Evolutionary conservation across 148 eudicot genomes (phyloP), one percentile per base, ranked within the genome.

Genomic region (Dysphania ambrosioides): DNA sequence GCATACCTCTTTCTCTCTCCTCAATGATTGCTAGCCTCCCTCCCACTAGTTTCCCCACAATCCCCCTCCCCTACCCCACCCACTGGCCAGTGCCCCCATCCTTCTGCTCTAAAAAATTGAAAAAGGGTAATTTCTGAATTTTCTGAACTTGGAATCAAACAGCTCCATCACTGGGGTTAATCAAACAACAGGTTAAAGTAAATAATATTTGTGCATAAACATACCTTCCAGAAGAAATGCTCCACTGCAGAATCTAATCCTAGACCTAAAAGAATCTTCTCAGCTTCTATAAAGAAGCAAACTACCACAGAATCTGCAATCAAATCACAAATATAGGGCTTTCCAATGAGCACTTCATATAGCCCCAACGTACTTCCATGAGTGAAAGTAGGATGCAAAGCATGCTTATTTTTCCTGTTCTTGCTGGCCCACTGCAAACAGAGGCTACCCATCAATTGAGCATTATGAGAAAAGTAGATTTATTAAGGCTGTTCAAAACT

Each of bases 351-450:
- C 72, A 87, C 93, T 83, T 95, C 98, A 83, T 90, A 92, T 24
- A 95, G 80, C 38, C 98, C 98, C 86, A 95, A 75, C 75, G 97
- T 90, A 83, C 85, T 87, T 76, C 98, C 97, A 81, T 95, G 97
- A 32, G 91, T 81, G 81, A 95, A 88, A 66, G 89, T 88, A 60
- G 90, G 91, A 82, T 95, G 98, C 79, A 91, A 79, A 18, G 87
- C 83, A 79, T 82, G 85, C 86, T 82, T 87, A 82, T 78, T 85
- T 56, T 73, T 78, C 62, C 80, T 69, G 69, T 71, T 80, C 79
- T 87, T 88, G 81, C 91, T 86, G 64, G 83, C 82, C 98, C 98
- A 92, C 98, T 95, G 87, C 78, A 82, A 75, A 82, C 12, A 72
- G 32, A 71, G 38, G 65, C 41, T 79, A n/a, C 53, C 13, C 40